Evolutionary conservation across 2,329 filamentous ascomycete species (phyloP).

Genomic region (Cladophialophora bantiana): DNA sequence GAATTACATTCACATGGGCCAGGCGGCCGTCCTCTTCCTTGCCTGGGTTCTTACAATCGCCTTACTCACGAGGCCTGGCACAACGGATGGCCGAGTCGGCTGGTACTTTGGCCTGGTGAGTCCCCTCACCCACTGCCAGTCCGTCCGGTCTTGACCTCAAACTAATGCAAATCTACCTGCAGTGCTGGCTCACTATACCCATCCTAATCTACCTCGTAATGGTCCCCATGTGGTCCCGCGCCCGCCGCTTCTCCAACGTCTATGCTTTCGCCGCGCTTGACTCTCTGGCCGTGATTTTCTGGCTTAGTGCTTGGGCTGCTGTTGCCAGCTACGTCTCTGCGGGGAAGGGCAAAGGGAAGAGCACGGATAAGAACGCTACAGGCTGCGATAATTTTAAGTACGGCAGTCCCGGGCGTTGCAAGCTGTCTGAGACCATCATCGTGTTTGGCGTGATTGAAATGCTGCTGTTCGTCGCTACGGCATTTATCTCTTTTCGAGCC

Average conservation of each 20-base stretch:
- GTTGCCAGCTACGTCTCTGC: constrained; percentile 63
- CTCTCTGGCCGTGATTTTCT: constrained; percentile 61
- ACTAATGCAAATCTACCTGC: constrained; percentile 6
- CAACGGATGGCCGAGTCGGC: constrained; percentile 61
- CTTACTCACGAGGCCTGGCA: constrained; percentile 62
- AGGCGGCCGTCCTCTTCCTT: constrained; percentile 64
- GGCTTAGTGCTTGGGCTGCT: constrained; percentile 65
- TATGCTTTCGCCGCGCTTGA: constrained; percentile 67
- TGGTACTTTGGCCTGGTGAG: constrained; percentile 59
- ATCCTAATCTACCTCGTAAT: constrained; percentile 66
- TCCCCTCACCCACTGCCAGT: neutral
- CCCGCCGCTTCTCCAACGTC: constrained; percentile 64
- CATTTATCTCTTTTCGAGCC: constrained; percentile 62
- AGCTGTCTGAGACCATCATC: constrained; percentile 61
- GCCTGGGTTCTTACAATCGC: constrained; percentile 65
- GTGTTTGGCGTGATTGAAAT: constrained; percentile 65
- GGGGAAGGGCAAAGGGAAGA: constrained; percentile 57
- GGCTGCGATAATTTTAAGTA: constrained; percentile 64
- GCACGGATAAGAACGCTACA: constrained; percentile 51
- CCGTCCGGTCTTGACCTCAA: neutral
- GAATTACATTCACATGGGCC: constrained; percentile 61
- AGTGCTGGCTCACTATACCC: constrained; percentile 68
- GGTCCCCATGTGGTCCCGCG: constrained; percentile 67
- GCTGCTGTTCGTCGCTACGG: constrained; percentile 63
- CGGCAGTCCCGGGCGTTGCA: constrained; percentile 63